Evolutionary conservation across 2,329 filamentous ascomycete species (phyloP).

Genomic region (Ophiognomonia clavigignenti-juglandacearum): DNA sequence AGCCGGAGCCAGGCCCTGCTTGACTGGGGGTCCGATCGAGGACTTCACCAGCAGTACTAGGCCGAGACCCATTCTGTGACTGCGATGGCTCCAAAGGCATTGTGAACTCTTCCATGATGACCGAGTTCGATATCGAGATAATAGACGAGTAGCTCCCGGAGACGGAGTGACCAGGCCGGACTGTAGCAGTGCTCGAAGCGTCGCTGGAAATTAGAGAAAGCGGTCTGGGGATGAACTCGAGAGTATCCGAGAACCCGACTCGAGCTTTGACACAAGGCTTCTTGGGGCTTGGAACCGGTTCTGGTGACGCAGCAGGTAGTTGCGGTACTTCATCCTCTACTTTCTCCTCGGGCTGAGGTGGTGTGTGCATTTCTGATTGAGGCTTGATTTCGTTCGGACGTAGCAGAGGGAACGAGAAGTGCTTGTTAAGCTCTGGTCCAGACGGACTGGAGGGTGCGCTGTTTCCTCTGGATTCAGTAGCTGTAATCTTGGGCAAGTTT

Average conservation of each 20-base stretch:
- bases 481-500: slow-evolving; percentile 10
- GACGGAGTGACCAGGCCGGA: slow-evolving; percentile 65
- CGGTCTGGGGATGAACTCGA: slow-evolving; percentile 79
- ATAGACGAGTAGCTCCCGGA: slow-evolving; percentile 78
- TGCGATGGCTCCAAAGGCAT: slow-evolving; percentile 32
- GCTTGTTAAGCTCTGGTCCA: slow-evolving; percentile 32
- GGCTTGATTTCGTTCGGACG: slow-evolving; percentile 12
- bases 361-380: slow-evolving; percentile 15
- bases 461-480: slow-evolving; percentile 40
- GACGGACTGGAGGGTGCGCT: slow-evolving; percentile 63
- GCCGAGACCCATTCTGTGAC: slow-evolving; percentile 43
- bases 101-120: slow-evolving; percentile 31
- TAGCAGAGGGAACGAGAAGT: slow-evolving; percentile 21
- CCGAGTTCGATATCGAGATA: slow-evolving; percentile 51
- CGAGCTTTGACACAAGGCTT: slow-evolving; percentile 37
- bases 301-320: slow-evolving; percentile 26
- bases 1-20: slow-evolving; percentile 26
- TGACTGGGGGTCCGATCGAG: slow-evolving; percentile 47
- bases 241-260: slow-evolving; percentile 78
- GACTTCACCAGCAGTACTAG: slow-evolving; percentile 68
- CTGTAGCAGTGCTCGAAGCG: slow-evolving; percentile 71
- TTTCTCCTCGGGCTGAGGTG: slow-evolving; percentile 24
- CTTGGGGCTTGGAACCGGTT: slow-evolving; percentile 23
- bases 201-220: slow-evolving; percentile 81
- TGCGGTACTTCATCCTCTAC: slow-evolving; percentile 20